Evolutionary conservation across 164 flowering plant genomes (phyloP).

Genomic region (Berberis vulgaris): DNA sequence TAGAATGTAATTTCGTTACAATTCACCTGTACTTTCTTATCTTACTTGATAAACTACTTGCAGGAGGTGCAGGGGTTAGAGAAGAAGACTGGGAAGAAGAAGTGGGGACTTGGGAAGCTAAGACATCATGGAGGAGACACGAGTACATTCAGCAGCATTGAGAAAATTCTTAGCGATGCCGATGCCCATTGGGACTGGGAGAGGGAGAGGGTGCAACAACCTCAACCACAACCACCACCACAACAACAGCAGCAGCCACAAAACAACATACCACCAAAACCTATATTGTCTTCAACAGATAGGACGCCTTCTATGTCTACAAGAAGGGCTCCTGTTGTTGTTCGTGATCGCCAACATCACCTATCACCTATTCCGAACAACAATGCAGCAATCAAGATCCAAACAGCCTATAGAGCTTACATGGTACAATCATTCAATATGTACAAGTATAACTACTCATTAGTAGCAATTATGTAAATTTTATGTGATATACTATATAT

Average conservation of each 20-base stretch:
- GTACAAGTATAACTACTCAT: too few relatives aligned
- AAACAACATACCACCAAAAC: neutral
- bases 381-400: slow-evolving; percentile 75
- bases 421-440: slow-evolving; percentile 29
- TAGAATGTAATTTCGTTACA: too few relatives aligned
- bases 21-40: neutral
- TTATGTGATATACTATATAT: neutral
- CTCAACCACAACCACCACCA: too few relatives aligned
- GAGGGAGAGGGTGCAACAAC: slow-evolving; percentile 10
- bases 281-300: slow-evolving; percentile 9
- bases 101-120: slow-evolving; percentile 43
- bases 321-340: slow-evolving; percentile 1
- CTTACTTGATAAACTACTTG: neutral
- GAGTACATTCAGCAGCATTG: slow-evolving; percentile 88
- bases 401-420: slow-evolving; percentile 82
- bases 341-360: slow-evolving; percentile 5
- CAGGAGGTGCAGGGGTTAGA: slow-evolving; percentile 40
- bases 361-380: neutral
- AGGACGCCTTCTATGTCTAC: slow-evolving; percentile 19
- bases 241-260: too few relatives aligned
- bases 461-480: neutral
- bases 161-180: slow-evolving; percentile 83
- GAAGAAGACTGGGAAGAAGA: slow-evolving; percentile 39
- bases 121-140: slow-evolving; percentile 43
- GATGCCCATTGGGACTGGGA: slow-evolving; percentile 46